Percentiles rank a stretch among this genome's conserved stretches.
These are phyloP conservation scores for Pisolithus albus DNA, from an alignment of 768 basidiomycete genomes.

Conservation along the genomic window DNA sequence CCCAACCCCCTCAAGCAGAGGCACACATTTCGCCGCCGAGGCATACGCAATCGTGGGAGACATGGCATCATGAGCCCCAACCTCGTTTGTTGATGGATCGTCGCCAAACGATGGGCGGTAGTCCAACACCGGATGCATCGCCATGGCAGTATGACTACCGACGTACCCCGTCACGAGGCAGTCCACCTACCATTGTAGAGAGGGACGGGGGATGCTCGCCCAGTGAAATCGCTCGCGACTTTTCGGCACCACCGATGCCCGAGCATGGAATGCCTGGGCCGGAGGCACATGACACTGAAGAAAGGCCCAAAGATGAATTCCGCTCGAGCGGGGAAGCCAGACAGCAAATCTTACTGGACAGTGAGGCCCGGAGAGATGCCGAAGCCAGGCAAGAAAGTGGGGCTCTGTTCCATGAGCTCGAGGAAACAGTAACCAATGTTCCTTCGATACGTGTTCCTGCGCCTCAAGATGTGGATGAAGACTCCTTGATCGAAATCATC, in stretches of 20 bases:
- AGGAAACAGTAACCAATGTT: slow-evolving; percentile 20
- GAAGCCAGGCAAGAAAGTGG: slow-evolving; percentile 41
- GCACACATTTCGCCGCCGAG: slow-evolving; percentile 33
- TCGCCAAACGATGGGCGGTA: background rate
- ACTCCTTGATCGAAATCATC: slow-evolving; percentile 31
- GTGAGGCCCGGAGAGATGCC: slow-evolving; percentile 46
- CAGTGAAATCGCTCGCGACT: slow-evolving; percentile 21
- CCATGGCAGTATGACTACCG: background rate
- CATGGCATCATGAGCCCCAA: slow-evolving; percentile 56
- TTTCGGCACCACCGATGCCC: slow-evolving; percentile 15
- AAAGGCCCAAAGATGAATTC: slow-evolving; percentile 57
- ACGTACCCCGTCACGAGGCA: slow-evolving; percentile 15
- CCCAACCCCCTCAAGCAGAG: slow-evolving; percentile 29
- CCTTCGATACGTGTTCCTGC: slow-evolving; percentile 17
- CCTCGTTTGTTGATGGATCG: background rate
- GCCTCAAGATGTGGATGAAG: slow-evolving; percentile 17
- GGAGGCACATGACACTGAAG: slow-evolving; percentile 51
- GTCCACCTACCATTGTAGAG: slow-evolving; percentile 9
- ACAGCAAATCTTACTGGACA: too few relatives aligned
- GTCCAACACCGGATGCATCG: too few relatives aligned
- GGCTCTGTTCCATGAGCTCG: slow-evolving; percentile 19
- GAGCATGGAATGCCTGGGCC: slow-evolving; percentile 15
- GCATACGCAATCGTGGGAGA: slow-evolving; percentile 47
- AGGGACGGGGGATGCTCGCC: slow-evolving; percentile 12
- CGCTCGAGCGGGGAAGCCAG: slow-evolving; percentile 40